Evolutionary conservation across 2,329 filamentous ascomycete genomes (phyloP), one percentile per base, ranked within the genome.

Genomic region (Fusarium buharicum): DNA sequence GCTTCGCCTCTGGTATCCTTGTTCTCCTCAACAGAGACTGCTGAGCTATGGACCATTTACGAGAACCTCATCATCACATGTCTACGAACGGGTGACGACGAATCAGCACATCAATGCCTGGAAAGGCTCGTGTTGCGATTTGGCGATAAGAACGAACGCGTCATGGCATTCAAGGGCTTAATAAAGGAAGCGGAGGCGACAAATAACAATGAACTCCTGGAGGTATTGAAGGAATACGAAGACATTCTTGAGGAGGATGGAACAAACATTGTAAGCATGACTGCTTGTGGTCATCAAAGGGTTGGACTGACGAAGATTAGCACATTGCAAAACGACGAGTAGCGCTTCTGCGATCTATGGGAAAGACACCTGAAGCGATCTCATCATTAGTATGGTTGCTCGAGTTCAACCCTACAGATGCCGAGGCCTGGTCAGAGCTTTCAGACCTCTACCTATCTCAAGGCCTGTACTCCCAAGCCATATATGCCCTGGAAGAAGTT

Each of bases 401-500:
- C 41, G 90, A 96, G 72, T 88, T 90, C 59, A 90, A 89, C 50
- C 93, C 95, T 2, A 97, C 91, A 2, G 95, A 99, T 78, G 88
- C 90, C 6, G 95, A 99, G 79, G 89, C 91, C 10, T 99, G 95
- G 95, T 86, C 92, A 48, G 95, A 99, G 78, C 82, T 98, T 67
- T 87, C 91, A 49, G 92, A 97, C 73, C 78, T 97, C 59, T 98
- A 99, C 76, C 82, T 93, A 27, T 83, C 83, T 17, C 90, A 94
- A 72, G 92, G 90, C 1, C 78, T 94, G 69, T 92, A 90, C 72
- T 79, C 88, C 13, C 94, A 98, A 75, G 91, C 93, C 34, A 87
- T 97, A 46, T 97, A 90, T 75, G 90, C 92, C 58, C 79, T 97
- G 39, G 95, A 99, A 75, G 95, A 99, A 75, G 92, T 96, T 17